Base-by-base conservation (phyloP, 768 basidiomycete genomes). In the Phylloporus sp. region DNA sequence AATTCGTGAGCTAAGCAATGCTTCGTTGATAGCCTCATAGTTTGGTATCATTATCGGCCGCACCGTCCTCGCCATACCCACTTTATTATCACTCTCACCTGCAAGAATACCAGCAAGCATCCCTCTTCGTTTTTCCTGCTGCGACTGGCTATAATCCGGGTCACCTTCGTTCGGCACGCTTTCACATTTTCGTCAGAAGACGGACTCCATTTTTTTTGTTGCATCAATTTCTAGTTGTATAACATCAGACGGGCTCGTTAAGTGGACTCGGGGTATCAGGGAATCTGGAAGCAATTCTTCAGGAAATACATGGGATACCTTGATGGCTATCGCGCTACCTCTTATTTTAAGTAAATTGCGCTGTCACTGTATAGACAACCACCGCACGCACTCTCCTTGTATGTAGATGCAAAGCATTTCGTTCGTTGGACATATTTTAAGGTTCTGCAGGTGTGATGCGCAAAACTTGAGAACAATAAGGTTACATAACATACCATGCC, bases 121-220 rank as follows among this genome's bases (percentile, higher is more conserved):
- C 33, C 7, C 17, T 18, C 26, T 36, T 43, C 21, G 31, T 42
- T 38, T n/a, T 38, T 24, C 33, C 46, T 34, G 51, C 58, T 51
- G 31, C 8, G n/a, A 41, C 39, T 41, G 52, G 47, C 36, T 43
- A 24, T 45, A 23, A 14, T 47, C 32, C 40, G 17, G 15, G 14
- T 33, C 36, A n/a, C 14, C 27, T 62, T 62, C 52, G 61, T 64
- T 63, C 59, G 23, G 11, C 18, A 20, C 13, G 26, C 6, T 27
- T 41, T 29, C 22, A 17, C 10, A n/a, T 36, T 53, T 46, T 53
- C 48, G 51, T 52, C 43, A 38, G 24, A 44, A 46, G 50, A 54
- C 42, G 52, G 57, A 61, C 51, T 21, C 18, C 18, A 18, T 28
- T 22, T 9, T 33, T 44, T 58, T 18, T 34, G 28, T 24, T 15